A percentile compares a stretch with the other conserved stretches of the same genome.
Conservation (phyloP, 345 rosid species). For the Erucastrum elatum region DNA sequence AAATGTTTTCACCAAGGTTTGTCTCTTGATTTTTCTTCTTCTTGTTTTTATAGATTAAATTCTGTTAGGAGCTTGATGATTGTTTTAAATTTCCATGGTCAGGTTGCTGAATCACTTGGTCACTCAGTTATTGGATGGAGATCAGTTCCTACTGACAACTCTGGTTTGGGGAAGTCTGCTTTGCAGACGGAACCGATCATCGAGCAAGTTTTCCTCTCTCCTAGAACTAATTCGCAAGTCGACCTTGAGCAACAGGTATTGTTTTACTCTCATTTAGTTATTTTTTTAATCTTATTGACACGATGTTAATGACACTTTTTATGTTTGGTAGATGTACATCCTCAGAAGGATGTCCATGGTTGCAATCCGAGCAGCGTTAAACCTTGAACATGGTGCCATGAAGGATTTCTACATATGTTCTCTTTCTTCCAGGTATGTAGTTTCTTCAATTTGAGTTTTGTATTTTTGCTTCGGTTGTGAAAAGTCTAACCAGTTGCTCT, state of each 20-base stretch:
- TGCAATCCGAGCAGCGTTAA: conserved; percentile 89
- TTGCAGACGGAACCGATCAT: conserved; percentile 87
- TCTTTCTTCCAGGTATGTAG: conserved; percentile 80
- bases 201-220: conserved; percentile 92
- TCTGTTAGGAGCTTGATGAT: neutral
- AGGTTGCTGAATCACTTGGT: conserved; percentile 98
- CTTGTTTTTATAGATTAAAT: neutral
- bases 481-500: neutral
- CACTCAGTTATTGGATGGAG: conserved; percentile 97
- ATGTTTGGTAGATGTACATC: conserved; percentile 80
- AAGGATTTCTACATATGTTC: conserved; percentile 98
- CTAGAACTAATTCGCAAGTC: conserved; percentile 62
- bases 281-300: neutral
- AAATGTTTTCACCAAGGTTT: conserved; percentile 79
- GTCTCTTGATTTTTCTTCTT: neutral
- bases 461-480: neutral
- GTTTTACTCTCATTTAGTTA: neutral
- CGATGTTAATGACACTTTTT: neutral
- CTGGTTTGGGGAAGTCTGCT: conserved; percentile 82
- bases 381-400: conserved; percentile 80
- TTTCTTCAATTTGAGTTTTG: neutral
- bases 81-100: neutral
- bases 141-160: conserved; percentile 79
- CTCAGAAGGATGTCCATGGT: conserved; percentile 92
- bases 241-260: conserved; percentile 92